Conservation (phyloP, 1,284 basidiomycete species). For the Agroathelia rolfsii region DNA sequence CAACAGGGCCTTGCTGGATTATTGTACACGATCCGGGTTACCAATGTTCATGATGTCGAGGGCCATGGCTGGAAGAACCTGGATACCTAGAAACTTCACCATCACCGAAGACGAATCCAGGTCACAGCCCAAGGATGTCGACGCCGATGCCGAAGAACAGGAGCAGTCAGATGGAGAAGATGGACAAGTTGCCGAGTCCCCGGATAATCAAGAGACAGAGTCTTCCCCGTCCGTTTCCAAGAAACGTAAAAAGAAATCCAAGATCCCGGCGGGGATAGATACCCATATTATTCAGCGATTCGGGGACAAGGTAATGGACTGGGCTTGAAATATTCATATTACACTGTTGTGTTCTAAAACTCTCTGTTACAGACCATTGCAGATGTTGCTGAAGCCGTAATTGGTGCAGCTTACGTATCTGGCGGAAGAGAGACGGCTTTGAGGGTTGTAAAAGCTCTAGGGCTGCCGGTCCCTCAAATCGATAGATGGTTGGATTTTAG, state of each 20-base stretch:
- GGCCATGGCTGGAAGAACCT: conserved; percentile 54
- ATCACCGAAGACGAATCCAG: conserved; percentile 10
- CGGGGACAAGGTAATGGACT: conserved; percentile 57
- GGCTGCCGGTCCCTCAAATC: conserved; percentile 49
- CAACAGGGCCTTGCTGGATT: conserved; percentile 53
- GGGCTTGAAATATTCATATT: conserved; percentile 5
- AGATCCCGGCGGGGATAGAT: conserved; percentile 34
- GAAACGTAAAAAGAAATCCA: conserved; percentile 22
- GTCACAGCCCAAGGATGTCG: too few species aligned
- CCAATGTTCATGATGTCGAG: conserved; percentile 64
- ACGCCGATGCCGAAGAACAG: conserved; percentile 8
- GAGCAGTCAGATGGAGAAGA: background rate
- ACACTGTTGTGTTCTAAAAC: conserved; percentile 6
- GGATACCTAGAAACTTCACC: conserved; percentile 46
- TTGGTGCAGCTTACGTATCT: conserved; percentile 69
- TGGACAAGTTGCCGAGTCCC: background rate
- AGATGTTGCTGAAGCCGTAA: conserved; percentile 73
- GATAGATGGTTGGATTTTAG: conserved; percentile 64
- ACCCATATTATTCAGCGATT: conserved; percentile 46
- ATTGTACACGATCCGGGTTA: conserved; percentile 45
- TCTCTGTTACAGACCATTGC: conserved; percentile 51
- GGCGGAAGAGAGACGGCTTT: conserved; percentile 59
- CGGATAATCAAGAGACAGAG: too few species aligned
- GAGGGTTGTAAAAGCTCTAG: conserved; percentile 49
- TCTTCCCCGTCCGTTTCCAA: conserved; percentile 11